A percentile compares a stretch with the other conserved stretches of the same genome.
Evolutionary conservation across 139 green algal species (phyloP).

Genomic region (Astrephomene gubernaculifera): DNA sequence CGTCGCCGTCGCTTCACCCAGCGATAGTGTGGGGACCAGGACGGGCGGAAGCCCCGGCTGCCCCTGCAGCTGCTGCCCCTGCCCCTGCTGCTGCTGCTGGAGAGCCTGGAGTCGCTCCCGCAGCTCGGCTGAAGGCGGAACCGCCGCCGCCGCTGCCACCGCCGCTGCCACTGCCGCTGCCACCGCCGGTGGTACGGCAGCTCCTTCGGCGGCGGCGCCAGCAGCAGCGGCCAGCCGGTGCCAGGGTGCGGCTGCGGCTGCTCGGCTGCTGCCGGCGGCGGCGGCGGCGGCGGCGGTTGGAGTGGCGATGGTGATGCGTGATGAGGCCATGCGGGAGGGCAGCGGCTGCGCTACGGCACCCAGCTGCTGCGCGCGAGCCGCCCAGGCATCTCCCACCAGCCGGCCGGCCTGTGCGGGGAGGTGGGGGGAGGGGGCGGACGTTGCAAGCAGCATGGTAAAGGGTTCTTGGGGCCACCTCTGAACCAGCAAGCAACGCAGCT

Average conservation of each 20-base stretch:
- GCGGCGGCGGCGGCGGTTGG: background rate
- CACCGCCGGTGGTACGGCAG: background rate
- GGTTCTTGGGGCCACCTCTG: too few species aligned
- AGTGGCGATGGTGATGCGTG: background rate
- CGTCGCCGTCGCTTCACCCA: too few species aligned
- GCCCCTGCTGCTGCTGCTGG: background rate
- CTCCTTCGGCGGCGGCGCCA: background rate
- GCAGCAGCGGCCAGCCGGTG: background rate
- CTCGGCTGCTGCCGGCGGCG: background rate
- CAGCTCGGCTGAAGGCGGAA: too few species aligned
- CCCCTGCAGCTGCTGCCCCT: background rate
- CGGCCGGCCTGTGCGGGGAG: background rate
- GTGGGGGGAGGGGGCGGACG: background rate
- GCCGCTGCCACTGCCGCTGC: background rate
- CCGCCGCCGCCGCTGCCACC: background rate
- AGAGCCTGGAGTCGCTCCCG: too few species aligned
- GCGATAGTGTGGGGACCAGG: too few species aligned
- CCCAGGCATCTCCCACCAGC: slow-evolving; percentile 6
- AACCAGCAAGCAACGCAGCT: too few species aligned
- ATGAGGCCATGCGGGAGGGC: slow-evolving; percentile 1
- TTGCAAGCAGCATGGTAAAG: too few species aligned
- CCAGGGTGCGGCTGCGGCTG: too few species aligned
- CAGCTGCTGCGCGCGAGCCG: background rate
- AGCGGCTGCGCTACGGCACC: background rate
- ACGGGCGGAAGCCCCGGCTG: background rate